A percentile compares a stretch with the other conserved stretches of the same genome.
Evolutionary conservation across 164 flowering plant genomes (phyloP).

Genomic region (Brasenia schreberi): DNA sequence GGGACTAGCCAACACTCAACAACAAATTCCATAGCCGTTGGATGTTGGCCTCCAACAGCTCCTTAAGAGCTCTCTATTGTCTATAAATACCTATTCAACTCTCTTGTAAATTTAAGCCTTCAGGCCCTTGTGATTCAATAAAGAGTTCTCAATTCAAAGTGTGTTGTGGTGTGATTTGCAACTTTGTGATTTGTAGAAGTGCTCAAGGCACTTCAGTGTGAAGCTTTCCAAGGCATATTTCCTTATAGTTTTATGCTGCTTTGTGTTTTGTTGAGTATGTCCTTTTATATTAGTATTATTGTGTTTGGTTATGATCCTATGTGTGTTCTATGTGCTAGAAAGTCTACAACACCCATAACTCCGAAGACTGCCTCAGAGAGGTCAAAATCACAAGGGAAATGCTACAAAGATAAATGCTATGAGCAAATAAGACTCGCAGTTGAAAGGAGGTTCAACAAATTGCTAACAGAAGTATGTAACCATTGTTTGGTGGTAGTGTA

Average conservation of each 20-base stretch:
- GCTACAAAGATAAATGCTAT: conserved; percentile 96
- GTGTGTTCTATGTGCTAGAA: conserved; percentile 23
- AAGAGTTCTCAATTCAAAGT: too few relatives aligned
- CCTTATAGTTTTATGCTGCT: background rate
- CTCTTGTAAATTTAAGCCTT: too few relatives aligned
- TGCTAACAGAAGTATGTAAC: conserved; percentile 57
- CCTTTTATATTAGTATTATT: background rate
- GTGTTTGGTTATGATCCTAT: background rate
- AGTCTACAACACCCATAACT: conserved; percentile 34
- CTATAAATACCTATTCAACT: too few relatives aligned
- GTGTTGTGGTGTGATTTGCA: too few relatives aligned
- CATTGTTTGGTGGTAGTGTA: background rate
- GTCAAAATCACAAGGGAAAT: conserved; percentile 78
- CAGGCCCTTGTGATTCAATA: too few relatives aligned
- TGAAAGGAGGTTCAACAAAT: conserved; percentile 66
- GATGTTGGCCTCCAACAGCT: too few relatives aligned
- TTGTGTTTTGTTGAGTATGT: background rate
- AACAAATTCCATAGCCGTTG: too few relatives aligned
- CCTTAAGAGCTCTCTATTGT: too few relatives aligned
- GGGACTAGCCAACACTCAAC: too few relatives aligned
- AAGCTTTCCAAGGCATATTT: too few relatives aligned
- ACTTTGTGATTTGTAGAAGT: too few relatives aligned
- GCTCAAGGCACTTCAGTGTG: too few relatives aligned
- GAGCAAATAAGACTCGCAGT: conserved; percentile 84
- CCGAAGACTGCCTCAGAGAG: conserved; percentile 65